Evolutionary conservation across 139 green algal genomes (phyloP), one percentile per base, ranked within the genome.

Genomic region (Marvania coccoides): DNA sequence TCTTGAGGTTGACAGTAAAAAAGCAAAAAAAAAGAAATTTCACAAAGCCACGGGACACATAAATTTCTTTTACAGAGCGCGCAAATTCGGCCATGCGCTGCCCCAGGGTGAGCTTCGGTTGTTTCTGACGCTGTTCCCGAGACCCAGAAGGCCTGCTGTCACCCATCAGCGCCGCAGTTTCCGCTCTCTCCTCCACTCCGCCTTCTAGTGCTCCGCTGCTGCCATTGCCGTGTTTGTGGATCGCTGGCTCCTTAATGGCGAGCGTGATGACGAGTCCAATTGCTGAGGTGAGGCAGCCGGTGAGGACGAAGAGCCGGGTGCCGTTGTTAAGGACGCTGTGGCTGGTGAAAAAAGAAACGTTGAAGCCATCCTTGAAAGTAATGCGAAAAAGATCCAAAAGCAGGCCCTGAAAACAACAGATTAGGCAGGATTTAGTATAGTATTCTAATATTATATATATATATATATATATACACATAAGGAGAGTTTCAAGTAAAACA

Each of bases 1-100:
- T 30, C 55, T 83, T 87, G 6, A 86, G 70, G 56, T 84, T 84
- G 15, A 86, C 61, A 23, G 67, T 75, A 46, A 81, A 40, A 4
- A 84, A 6, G 35, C 70, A 81, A 65, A 85, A 75, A 5, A 53
- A 55, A 30, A 84, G 38, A 58, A 71, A 84, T 61, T 75, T 82
- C 67, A 76, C 69, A 5, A 81, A 81, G 13, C 72, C 75, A 1
- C 35, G 42, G 9, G 77, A 84, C 0, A 23, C 3, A 15, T 72
- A 34, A 54, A 84, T 35, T 10, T 55, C 67, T 48, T 61, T 60
- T 30, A 55, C 35, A 9, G 39, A 23, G 7, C 35, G 36, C 53
- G 60, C 14, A 28, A 63, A 29, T 30, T 47, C 14, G 39, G 45
- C 34, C 48, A 28, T 34, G 31, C 31, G 34, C 47, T 53, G 31